Conservation (phyloP, 1,284 basidiomycete genomes). For the Xanthoconium separans region DNA sequence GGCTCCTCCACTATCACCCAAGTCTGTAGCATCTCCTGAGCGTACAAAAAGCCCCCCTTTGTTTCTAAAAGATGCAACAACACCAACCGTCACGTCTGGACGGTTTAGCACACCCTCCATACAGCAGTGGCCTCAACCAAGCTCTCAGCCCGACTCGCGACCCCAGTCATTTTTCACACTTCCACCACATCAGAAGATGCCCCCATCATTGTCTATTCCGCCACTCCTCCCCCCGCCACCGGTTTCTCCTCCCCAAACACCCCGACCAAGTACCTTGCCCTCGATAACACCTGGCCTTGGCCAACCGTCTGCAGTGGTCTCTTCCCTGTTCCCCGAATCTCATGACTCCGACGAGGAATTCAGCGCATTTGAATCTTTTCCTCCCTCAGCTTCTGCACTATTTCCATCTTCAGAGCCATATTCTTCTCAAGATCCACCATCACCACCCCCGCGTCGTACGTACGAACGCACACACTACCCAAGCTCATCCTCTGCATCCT, state of each 20-base stretch:
- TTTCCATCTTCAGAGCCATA: conserved; percentile 6
- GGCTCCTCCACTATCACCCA: conserved; percentile 18
- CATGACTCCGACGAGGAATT: conserved; percentile 33
- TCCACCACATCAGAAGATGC: conserved; percentile 12
- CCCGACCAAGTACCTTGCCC: conserved; percentile 17
- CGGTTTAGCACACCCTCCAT: neutral
- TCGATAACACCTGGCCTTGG: neutral
- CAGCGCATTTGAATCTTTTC: conserved; percentile 27
- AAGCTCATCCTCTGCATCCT: conserved; percentile 30
- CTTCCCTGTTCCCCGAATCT: conserved; percentile 6
- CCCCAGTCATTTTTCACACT: conserved; percentile 11
- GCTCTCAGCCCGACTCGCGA: conserved; percentile 6
- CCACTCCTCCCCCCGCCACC: conserved; percentile 33
- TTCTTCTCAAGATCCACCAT: conserved; percentile 20
- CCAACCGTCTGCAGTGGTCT: neutral
- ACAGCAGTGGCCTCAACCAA: conserved; percentile 3
- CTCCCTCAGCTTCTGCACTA: conserved; percentile 7
- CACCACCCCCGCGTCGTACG: conserved; percentile 29
- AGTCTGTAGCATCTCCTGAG: conserved; percentile 4
- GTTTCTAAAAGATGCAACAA: neutral
- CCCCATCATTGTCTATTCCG: conserved; percentile 20
- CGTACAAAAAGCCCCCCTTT: conserved; percentile 4
- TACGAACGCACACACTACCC: conserved; percentile 27
- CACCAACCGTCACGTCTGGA: neutral
- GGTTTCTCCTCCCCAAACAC: conserved; percentile 32